These are phyloP conservation scores for Maudiozyma barnettii DNA, from an alignment of 805 yeast genomes.

Conservation along the genomic window DNA sequence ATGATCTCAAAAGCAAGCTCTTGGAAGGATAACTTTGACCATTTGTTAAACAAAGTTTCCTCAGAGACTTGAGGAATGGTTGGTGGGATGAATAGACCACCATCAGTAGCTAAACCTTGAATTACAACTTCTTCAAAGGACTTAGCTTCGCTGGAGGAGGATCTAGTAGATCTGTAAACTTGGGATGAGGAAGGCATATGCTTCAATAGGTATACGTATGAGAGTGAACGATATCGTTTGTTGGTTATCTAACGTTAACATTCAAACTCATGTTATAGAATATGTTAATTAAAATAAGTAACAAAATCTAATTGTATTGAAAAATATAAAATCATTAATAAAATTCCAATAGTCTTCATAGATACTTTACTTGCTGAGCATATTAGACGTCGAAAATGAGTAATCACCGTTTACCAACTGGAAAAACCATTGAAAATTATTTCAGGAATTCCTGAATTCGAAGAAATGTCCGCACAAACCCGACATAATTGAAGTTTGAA, in stretches of 20 bases:
- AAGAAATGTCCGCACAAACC: too few relatives aligned
- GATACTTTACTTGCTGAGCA: neutral
- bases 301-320: too few relatives aligned
- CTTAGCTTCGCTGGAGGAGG: conserved; percentile 39
- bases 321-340: too few relatives aligned
- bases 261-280: too few relatives aligned
- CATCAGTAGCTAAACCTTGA: conserved; percentile 92
- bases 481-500: too few relatives aligned
- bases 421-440: too few relatives aligned
- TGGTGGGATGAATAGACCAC: conserved; percentile 89
- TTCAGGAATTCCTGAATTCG: too few relatives aligned
- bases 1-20: conserved; percentile 82
- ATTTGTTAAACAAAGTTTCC: conserved; percentile 44
- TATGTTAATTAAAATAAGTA: too few relatives aligned
- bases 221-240: too few relatives aligned
- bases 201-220: too few relatives aligned
- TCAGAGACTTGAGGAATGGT: conserved; percentile 58
- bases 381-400: neutral
- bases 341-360: too few relatives aligned
- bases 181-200: conserved; percentile 35
- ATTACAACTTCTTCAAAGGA: conserved; percentile 76
- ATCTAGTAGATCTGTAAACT: conserved; percentile 75
- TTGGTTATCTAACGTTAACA: too few relatives aligned
- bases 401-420: neutral
- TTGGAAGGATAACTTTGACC: conserved; percentile 72